phyloP scores from a whole-genome alignment of 2,329 filamentous ascomycete genomes.

The Xylariaceae sp. region DNA sequence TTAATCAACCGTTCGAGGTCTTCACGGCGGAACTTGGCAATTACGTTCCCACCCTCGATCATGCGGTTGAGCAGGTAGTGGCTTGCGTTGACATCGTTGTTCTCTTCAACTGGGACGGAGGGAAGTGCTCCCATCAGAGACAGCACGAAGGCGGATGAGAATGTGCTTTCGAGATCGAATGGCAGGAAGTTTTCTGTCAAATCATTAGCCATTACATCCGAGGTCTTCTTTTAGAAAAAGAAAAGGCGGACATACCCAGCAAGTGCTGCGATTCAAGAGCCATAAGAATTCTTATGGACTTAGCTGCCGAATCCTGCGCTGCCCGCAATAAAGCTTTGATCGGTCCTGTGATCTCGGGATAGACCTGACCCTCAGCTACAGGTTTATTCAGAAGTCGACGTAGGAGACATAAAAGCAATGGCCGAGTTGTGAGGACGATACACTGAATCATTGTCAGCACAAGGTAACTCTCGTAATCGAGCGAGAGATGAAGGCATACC shows the following conservation, averaged over 20 bases:
- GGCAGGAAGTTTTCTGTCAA: slow-evolving; percentile 4
- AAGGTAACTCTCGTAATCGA: not conserved
- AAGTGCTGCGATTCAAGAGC: slow-evolving; percentile 7
- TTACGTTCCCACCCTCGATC: slow-evolving; percentile 3
- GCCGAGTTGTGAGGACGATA: slow-evolving; percentile 3
- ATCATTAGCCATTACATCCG: not conserved
- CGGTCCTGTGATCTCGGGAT: slow-evolving; percentile 1
- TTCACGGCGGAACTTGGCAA: slow-evolving; percentile 4
- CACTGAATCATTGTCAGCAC: slow-evolving; percentile 2
- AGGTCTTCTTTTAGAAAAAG: too few relatives aligned
- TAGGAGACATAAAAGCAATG: slow-evolving; percentile 1
- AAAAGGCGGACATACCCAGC: too few relatives aligned
- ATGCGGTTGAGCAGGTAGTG: slow-evolving; percentile 5
- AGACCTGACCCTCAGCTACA: not conserved
- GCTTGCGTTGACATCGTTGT: not conserved
- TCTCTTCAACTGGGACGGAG: not conserved
- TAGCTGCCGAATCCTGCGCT: slow-evolving; percentile 5
- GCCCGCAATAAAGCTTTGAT: slow-evolving; percentile 6
- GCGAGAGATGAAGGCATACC: not conserved
- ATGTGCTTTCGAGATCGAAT: slow-evolving; percentile 7
- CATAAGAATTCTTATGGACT: slow-evolving; percentile 1
- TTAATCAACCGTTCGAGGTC: slow-evolving; percentile 6
- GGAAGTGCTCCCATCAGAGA: slow-evolving; percentile 5
- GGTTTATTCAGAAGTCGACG: not conserved
- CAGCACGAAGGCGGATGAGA: slow-evolving; percentile 6